These are phyloP conservation scores for Cladosporium halotolerans DNA, from an alignment of 2,329 filamentous ascomycete genomes.

Conservation along the genomic window DNA sequence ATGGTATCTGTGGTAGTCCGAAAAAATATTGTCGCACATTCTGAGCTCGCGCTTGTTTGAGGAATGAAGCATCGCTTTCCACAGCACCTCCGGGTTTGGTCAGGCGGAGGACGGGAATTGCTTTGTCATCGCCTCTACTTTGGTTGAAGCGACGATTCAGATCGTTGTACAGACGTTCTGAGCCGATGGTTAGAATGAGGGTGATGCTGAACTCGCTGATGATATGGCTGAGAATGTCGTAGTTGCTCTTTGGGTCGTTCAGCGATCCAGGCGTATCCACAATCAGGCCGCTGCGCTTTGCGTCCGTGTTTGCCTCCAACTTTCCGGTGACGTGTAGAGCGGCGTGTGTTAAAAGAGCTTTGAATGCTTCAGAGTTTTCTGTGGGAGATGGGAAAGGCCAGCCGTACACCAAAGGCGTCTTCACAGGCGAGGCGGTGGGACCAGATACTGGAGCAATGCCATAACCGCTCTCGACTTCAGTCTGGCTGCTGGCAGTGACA, in stretches of 20 bases:
- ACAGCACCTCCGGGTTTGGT: conserved; percentile 82
- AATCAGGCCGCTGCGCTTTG: conserved; percentile 69
- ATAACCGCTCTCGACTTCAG: conserved; percentile 80
- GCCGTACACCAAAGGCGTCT: conserved; percentile 85
- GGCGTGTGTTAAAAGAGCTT: conserved; percentile 66
- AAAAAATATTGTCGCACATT: conserved; percentile 93
- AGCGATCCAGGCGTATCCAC: conserved; percentile 75
- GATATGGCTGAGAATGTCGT: conserved; percentile 77
- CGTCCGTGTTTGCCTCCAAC: conserved; percentile 66
- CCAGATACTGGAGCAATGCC: conserved; percentile 87
- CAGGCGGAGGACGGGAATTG: conserved; percentile 68
- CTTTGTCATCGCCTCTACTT: conserved; percentile 49
- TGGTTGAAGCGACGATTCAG: conserved; percentile 61
- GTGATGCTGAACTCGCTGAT: conserved; percentile 64
- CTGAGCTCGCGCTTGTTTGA: conserved; percentile 66
- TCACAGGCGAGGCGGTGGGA: conserved; percentile 80
- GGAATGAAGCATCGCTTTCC: conserved; percentile 65
- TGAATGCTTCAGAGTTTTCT: conserved; percentile 65
- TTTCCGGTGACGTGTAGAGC: conserved; percentile 72
- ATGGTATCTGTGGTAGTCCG: conserved; percentile 61
- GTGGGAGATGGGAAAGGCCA: conserved; percentile 70
- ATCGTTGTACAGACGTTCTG: conserved; percentile 67
- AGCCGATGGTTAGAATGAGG: conserved; percentile 74
- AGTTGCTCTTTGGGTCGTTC: conserved; percentile 56
- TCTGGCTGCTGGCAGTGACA: conserved; percentile 75